Conservation (phyloP, 257 asterid species). For the Voacanga thouarsii region DNA sequence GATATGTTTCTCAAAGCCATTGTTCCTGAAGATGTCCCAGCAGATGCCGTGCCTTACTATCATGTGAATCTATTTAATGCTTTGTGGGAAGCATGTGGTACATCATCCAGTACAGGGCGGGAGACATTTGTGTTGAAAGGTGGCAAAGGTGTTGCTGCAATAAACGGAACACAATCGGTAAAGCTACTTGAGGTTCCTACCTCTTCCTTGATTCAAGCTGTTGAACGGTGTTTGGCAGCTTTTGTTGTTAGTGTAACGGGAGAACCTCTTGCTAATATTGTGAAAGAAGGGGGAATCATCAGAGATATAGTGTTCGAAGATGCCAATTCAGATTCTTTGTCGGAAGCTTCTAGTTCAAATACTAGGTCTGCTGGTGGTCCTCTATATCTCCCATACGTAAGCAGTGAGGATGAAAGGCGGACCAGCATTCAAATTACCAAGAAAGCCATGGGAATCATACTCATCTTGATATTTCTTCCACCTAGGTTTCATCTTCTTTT, state of each 20-base stretch:
- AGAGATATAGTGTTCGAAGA: constrained; percentile 62
- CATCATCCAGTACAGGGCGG: constrained; percentile 74
- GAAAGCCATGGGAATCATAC: constrained; percentile 55
- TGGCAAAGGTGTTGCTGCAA: constrained; percentile 80
- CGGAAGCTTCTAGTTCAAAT: constrained; percentile 38
- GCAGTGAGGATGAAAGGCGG: constrained; percentile 53
- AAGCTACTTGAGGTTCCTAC: constrained; percentile 74
- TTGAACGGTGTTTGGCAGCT: constrained; percentile 67
- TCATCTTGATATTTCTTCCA: constrained; percentile 80
- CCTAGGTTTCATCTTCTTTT: constrained; percentile 93
- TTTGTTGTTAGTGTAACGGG: constrained; percentile 84
- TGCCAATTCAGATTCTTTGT: constrained; percentile 33
- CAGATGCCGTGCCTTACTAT: constrained; percentile 43
- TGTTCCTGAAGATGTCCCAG: constrained; percentile 59
- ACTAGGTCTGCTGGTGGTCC: constrained; percentile 50
- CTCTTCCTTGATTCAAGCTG: constrained; percentile 51
- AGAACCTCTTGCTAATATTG: constrained; percentile 59
- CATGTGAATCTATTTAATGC: constrained; percentile 65
- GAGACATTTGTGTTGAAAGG: constrained; percentile 81
- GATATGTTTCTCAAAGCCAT: constrained; percentile 88
- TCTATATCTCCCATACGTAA: constrained; percentile 67
- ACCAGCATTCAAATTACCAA: constrained; percentile 30
- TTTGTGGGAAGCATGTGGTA: constrained; percentile 90
- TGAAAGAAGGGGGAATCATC: constrained; percentile 56
- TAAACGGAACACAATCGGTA: constrained; percentile 81